These are phyloP conservation scores for Physcia stellaris DNA, from an alignment of 495 filamentous ascomycete genomes.

Conservation along the genomic window DNA sequence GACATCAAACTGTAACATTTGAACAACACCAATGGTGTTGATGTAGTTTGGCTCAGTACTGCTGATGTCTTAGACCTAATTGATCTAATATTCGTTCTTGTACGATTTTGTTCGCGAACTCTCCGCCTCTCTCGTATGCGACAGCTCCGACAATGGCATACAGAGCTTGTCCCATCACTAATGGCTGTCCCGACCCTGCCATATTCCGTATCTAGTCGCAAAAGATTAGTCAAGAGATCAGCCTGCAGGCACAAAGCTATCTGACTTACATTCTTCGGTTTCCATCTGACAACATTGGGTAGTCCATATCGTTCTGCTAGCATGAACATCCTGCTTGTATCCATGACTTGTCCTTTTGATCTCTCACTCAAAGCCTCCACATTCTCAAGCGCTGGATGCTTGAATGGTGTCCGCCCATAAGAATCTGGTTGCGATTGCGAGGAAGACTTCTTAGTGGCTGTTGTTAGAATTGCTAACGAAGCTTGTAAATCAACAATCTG, in stretches of 20 bases:
- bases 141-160: slow-evolving; percentile 82
- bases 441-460: no score
- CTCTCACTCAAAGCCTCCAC: slow-evolving; percentile 49
- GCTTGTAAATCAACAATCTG: slow-evolving; percentile 1
- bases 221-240: slow-evolving; percentile 1
- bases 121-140: slow-evolving; percentile 70
- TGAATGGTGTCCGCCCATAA: slow-evolving; percentile 50
- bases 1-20: no score
- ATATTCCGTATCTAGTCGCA: slow-evolving; percentile 55
- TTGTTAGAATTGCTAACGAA: no score
- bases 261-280: slow-evolving; percentile 56
- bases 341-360: slow-evolving; percentile 40
- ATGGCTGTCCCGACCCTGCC: slow-evolving; percentile 50
- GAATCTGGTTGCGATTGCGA: slow-evolving; percentile 21
- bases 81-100: slow-evolving; percentile 61
- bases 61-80: slow-evolving; percentile 24
- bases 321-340: slow-evolving; percentile 38
- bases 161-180: slow-evolving; percentile 59
- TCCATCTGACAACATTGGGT: slow-evolving; percentile 68
- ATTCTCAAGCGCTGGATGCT: slow-evolving; percentile 57
- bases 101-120: slow-evolving; percentile 58
- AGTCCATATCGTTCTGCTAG: slow-evolving; percentile 60
- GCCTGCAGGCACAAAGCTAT: slow-evolving; percentile 1
- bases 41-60: not conserved
- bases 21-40: not conserved